Evolutionary conservation across 768 basidiomycete genomes (phyloP), one percentile per base, ranked within the genome.

Genomic region (Termitomyces titanicus): DNA sequence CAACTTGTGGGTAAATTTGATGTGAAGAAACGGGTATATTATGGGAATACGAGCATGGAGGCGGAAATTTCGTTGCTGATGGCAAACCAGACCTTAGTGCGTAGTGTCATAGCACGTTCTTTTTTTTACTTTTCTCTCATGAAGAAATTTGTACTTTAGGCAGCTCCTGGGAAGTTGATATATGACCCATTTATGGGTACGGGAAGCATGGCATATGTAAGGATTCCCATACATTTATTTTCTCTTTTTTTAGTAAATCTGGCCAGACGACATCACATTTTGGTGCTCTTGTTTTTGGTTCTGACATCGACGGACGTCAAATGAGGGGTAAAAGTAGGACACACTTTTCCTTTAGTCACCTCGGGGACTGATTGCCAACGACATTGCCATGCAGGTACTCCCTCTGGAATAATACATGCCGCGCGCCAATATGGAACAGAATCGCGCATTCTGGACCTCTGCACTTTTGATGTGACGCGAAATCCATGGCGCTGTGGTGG

Each of bases 1-100:
- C 65, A 74, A 3, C 74, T 95, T 33, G 78, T 93, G 46, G 69
- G 73, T 46, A 80, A 73, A 51, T 96, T 92, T 57, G 87, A 92
- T 57, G 88, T 99, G 47, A 98, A 97, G 70, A 92, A 92, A 62
- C 81, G 97, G 9, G 74, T 75, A 13, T 98, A 90, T 65, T 98
- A 85, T 68, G 97, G 97, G 3, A 99, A 95, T 61, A 99, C 97
- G 0, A 92, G 91, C 63, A 99, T 99, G 97, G 95, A 97, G 62
- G 85, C 96, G 0, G 94, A 98, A 68, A 87, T 98, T 46, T 95
- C 94, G 1, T 74, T 99, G 43, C 71, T 98, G 25, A 98, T 98
- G 95, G 93, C 95, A 9, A 96, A 96, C 63, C 97, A 99, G 69
- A 86, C 94, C 0, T 73, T 96, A 70, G 94, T 90, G 59, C 47